phyloP scores from a whole-genome alignment of 352 stramenopile genomes.

The Globisporangium carolinianum region DNA sequence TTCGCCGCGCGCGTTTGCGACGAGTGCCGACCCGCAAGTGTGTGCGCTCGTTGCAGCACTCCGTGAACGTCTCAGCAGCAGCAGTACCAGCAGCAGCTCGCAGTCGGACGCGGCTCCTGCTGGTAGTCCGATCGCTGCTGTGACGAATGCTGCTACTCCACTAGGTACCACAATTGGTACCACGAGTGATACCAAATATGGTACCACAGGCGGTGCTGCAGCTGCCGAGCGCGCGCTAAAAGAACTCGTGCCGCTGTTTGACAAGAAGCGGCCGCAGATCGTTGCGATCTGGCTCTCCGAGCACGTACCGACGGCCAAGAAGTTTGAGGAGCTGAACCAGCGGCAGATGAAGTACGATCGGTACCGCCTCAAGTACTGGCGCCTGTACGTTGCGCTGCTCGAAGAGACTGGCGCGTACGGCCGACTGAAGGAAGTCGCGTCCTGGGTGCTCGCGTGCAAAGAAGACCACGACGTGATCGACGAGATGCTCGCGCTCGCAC shows the following conservation, averaged over 20 bases:
- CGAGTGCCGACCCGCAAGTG: slow-evolving; percentile 8
- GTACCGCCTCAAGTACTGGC: slow-evolving; percentile 76
- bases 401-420: slow-evolving; percentile 44
- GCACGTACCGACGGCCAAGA: slow-evolving; percentile 58
- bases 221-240: slow-evolving; percentile 39
- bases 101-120: too few relatives aligned
- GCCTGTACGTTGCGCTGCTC: slow-evolving; percentile 53
- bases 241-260: slow-evolving; percentile 51
- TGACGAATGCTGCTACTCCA: too few relatives aligned
- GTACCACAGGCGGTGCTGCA: slow-evolving; percentile 1
- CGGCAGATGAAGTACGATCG: slow-evolving; percentile 74
- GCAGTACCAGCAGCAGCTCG: slow-evolving; percentile 8
- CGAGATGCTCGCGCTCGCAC: slow-evolving; percentile 52
- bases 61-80: slow-evolving; percentile 10
- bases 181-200: too few relatives aligned
- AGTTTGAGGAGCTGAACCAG: slow-evolving; percentile 79
- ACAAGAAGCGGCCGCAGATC: slow-evolving; percentile 54
- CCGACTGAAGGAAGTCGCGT: slow-evolving; percentile 56
- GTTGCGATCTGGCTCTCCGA: slow-evolving; percentile 75
- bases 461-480: slow-evolving; percentile 80
- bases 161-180: too few relatives aligned
- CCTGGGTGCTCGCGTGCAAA: slow-evolving; percentile 72
- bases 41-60: slow-evolving; percentile 18
- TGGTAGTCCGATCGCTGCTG: too few relatives aligned
- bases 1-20: slow-evolving; percentile 1